Evolutionary conservation across 805 yeast genomes (phyloP).

Genomic region (Candida tibetensis): DNA sequence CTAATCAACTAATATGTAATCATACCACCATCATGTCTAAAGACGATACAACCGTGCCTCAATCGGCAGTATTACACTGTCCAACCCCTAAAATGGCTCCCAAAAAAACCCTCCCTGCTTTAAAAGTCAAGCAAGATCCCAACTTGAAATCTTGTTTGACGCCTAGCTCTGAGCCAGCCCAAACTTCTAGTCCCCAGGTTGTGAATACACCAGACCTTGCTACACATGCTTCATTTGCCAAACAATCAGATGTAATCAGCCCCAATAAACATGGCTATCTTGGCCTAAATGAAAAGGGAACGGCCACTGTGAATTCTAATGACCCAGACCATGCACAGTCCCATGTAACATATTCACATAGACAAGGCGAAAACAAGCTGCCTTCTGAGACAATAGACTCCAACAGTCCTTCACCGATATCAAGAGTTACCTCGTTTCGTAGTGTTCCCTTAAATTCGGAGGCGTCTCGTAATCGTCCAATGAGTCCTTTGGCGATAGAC

Average conservation of each 20-base stretch:
- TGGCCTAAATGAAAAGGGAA: conserved; percentile 1
- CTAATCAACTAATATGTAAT: no score
- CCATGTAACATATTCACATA: no score
- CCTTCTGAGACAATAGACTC: neutral
- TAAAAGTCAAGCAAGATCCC: conserved; percentile 6
- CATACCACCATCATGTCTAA: neutral
- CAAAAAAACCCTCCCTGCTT: neutral
- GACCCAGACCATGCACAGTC: no score
- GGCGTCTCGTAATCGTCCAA: neutral
- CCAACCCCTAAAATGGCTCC: neutral
- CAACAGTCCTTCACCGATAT: neutral
- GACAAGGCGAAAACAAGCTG: no score
- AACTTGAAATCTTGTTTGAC: conserved; percentile 6
- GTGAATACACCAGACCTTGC: neutral
- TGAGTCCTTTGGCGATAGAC: no score
- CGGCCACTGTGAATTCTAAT: no score
- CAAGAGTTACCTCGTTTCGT: neutral
- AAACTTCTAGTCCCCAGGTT: neutral
- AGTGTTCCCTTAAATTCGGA: neutral
- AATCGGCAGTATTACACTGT: no score
- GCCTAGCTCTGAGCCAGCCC: neutral
- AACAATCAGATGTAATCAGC: conserved; percentile 1
- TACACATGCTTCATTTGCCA: conserved; percentile 3
- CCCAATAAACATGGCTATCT: conserved; percentile 7
- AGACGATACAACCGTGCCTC: neutral